Evolutionary conservation across 1,284 basidiomycete species (phyloP), one percentile per base, ranked within the genome.

Genomic region (Peniophora sp.): DNA sequence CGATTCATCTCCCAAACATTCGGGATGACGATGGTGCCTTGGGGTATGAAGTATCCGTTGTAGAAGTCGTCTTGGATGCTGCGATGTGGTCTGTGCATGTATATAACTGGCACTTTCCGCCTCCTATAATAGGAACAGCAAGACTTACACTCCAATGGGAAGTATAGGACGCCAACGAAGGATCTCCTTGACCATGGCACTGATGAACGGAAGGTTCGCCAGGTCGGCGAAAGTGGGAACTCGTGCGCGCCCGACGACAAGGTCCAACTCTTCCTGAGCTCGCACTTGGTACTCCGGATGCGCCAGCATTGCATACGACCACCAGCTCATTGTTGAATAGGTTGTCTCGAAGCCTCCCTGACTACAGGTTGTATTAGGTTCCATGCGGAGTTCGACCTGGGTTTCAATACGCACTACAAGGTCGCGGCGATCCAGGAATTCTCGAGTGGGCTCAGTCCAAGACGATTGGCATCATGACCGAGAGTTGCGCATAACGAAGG

Each of bases 141-240:
- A 32, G 12, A 12, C 6, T 32, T 32, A 32, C 12, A 56, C 54
- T 16, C 52, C 52, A 10, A 58, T 22, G 14, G 57, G 57, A 11
- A 52, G 43, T 17, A 64, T 58, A 1, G 62, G 60, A 24, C 60
- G 54, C 65, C 65, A 67, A 2, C 67, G 55, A 32, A 69, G 48
- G 1, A 66, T 57, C 59, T 77, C 75, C 34, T 70, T 68, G 22
- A 77, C 53, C 19, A 73, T 44, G 2, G 67, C 69, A 2, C 63
- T 60, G 3, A 72, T 49, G 48, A 72, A 77, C 8, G 71, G 69
- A 24, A 79, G 57, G 0, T 52, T 55, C 1, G 61, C 38, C 38
- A 67, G 57, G 50, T 78, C 77, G 12, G 58, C 60, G 32, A 75
- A 70, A 5, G 60, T 60, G 0, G 77, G 77, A 2, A 77, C 57